Conservation (phyloP, 176 grass and related monocot genomes). For the Eragrostis curvula region DNA sequence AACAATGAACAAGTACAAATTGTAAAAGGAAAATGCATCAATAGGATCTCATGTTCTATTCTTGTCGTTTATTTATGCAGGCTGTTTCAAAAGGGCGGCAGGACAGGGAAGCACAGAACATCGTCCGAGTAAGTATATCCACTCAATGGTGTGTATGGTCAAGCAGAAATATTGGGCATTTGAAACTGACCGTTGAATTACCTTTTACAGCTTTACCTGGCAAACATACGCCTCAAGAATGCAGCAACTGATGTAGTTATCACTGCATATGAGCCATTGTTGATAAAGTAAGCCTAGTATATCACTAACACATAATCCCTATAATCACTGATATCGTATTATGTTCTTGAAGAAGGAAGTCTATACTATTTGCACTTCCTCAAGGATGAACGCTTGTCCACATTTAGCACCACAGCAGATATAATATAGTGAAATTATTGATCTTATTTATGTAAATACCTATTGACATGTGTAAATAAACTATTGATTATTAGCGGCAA, state of each 20-base stretch:
- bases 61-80: slow-evolving; percentile 45
- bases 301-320: neutral
- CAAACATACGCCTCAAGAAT: slow-evolving; percentile 89
- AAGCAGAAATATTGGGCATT: slow-evolving; percentile 5
- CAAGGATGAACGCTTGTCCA: neutral
- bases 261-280: slow-evolving; percentile 61
- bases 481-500: neutral
- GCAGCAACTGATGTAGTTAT: slow-evolving; percentile 84
- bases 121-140: slow-evolving; percentile 67
- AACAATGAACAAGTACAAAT: neutral
- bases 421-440: neutral
- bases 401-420: neutral
- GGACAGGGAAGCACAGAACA: slow-evolving; percentile 81
- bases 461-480: neutral
- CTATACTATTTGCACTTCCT: neutral
- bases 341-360: neutral
- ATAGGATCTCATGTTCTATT: slow-evolving; percentile 25
- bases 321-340: neutral
- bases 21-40: neutral
- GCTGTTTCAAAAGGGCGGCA: slow-evolving; percentile 87
- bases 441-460: neutral
- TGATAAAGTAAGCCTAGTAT: slow-evolving; percentile 66
- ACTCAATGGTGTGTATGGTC: slow-evolving; percentile 15
- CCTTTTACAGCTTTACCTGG: slow-evolving; percentile 77
- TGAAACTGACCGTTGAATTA: slow-evolving; percentile 17